Evolutionary conservation across 768 basidiomycete genomes (phyloP).

Genomic region (Leccinum subtestaceum): DNA sequence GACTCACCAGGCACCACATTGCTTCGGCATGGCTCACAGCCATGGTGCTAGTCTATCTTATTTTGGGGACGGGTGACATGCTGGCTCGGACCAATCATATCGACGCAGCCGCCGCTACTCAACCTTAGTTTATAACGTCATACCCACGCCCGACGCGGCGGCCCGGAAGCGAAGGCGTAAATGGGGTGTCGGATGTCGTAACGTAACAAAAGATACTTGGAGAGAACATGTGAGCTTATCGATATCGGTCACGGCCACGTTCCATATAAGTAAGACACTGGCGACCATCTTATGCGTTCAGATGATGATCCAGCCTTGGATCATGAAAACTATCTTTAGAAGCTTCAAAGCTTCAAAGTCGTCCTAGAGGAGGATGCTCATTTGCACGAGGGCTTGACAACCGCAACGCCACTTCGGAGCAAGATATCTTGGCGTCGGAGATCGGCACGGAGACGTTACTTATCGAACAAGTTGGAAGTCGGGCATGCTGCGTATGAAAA

Average conservation of each 20-base stretch:
- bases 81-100: background rate
- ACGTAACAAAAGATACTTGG: background rate
- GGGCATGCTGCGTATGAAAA: too few relatives aligned
- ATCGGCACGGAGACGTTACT: background rate
- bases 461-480: background rate
- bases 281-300: background rate
- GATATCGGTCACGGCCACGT: background rate
- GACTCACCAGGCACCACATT: conserved; percentile 16
- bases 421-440: background rate
- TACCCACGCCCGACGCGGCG: background rate
- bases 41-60: background rate
- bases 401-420: too few relatives aligned
- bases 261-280: conserved; percentile 4
- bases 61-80: background rate
- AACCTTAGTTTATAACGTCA: background rate
- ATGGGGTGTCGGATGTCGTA: background rate
- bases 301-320: background rate
- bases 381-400: background rate
- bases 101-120: background rate
- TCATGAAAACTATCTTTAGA: conserved; percentile 7
- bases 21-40: conserved; percentile 10
- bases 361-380: background rate
- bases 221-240: background rate
- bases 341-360: background rate
- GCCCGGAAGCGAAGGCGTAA: background rate